Evolutionary conservation across 129 eudicot species (phyloP).

Genomic region (Flaveria linearis): DNA sequence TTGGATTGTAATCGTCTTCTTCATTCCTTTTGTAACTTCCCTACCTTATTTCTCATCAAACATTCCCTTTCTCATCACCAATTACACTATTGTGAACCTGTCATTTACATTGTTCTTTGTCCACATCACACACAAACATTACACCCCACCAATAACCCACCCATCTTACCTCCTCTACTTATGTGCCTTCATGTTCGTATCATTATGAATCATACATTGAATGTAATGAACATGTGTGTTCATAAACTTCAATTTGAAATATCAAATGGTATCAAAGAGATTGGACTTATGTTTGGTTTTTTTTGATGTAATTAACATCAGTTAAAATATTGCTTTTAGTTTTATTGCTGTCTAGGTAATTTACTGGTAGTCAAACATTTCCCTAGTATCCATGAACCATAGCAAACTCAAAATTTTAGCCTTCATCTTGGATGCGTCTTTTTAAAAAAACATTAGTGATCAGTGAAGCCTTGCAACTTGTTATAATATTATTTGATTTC

Average conservation of each 20-base stretch:
- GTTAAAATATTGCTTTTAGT: not conserved
- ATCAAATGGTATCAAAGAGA: constrained; percentile 8
- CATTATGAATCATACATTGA: constrained; percentile 12
- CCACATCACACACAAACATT: no score
- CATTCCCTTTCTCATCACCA: no score
- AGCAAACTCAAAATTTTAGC: constrained; percentile 9
- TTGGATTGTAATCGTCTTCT: no score
- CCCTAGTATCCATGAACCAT: not conserved
- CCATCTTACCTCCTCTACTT: not conserved
- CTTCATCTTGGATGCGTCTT: not conserved
- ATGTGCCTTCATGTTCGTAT: constrained; percentile 2
- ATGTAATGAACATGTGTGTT: constrained; percentile 7
- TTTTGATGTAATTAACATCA: not conserved
- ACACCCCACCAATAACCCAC: no score
- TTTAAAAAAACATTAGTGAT: constrained; percentile 4
- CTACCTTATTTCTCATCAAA: no score
- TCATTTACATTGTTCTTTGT: no score
- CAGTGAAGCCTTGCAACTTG: not conserved
- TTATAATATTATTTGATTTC: not conserved
- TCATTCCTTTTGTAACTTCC: no score
- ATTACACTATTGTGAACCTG: no score
- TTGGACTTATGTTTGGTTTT: constrained; percentile 2
- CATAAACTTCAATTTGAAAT: not conserved
- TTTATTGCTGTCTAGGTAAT: not conserved
- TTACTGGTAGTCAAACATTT: not conserved